Percentiles rank a stretch among this genome's conserved stretches.
Evolutionary conservation across 768 basidiomycete genomes (phyloP).

Genomic region (Pisolithus orientalis): DNA sequence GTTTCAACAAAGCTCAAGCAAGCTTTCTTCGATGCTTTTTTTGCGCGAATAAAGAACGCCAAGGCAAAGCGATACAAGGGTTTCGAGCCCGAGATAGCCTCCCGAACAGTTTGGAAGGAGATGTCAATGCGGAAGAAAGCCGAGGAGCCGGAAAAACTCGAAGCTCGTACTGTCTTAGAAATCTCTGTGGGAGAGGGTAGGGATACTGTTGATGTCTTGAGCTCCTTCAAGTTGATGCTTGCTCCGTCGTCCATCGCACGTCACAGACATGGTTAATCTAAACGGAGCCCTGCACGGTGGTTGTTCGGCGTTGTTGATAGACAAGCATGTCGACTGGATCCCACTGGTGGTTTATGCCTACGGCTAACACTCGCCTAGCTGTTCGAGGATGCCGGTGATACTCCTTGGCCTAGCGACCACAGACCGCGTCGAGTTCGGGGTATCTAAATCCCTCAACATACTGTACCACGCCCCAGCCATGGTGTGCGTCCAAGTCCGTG

Average conservation of each 20-base stretch:
- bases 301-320: slow-evolving; percentile 49
- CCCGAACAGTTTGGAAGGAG: slow-evolving; percentile 31
- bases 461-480: slow-evolving; percentile 53
- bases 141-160: slow-evolving; percentile 39
- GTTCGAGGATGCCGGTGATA: neutral
- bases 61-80: slow-evolving; percentile 10
- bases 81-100: slow-evolving; percentile 17
- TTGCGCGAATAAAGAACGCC: slow-evolving; percentile 2
- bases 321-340: slow-evolving; percentile 33
- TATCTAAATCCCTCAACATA: slow-evolving; percentile 48
- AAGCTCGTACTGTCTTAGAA: slow-evolving; percentile 42
- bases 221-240: neutral
- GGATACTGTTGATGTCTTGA: neutral
- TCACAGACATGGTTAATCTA: slow-evolving; percentile 50
- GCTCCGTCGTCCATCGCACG: neutral
- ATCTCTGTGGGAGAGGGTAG: slow-evolving; percentile 39
- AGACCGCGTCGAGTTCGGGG: slow-evolving; percentile 19
- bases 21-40: slow-evolving; percentile 16
- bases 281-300: slow-evolving; percentile 46
- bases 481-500: slow-evolving; percentile 23
- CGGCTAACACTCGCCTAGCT: neutral
- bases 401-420: too few relatives aligned
- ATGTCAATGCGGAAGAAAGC: slow-evolving; percentile 36
- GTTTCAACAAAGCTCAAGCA: slow-evolving; percentile 22
- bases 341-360: neutral